Evolutionary conservation across 805 yeast species (phyloP), one percentile per base, ranked within the genome.

Genomic region (Sugiyamaella chiloensis): DNA sequence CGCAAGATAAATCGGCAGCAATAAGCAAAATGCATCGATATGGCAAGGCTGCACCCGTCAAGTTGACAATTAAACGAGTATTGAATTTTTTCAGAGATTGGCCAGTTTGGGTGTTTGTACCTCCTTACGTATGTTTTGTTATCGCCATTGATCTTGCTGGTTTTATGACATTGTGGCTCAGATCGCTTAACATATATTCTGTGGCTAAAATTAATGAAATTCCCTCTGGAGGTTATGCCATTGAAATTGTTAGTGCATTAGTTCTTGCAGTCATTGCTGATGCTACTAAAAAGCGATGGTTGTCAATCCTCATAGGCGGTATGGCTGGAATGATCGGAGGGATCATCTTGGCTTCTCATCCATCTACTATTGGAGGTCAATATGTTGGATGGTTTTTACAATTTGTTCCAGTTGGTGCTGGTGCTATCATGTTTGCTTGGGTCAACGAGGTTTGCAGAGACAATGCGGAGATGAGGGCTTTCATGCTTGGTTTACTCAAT

Each of bases 101-200:
- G 42, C 47, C 47, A 12, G n/a, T 39, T 14, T 17, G 32, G 26
- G 23, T 29, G 17, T 43, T 44, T n/a, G 29, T 37, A 14, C 21
- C 27, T 9, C 47, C 47, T 3, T 36, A 43, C 17, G 40, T 36
- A 3, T 34, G 41, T 26, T 43, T 43, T 14, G 47, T 39, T 44
- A 21, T 19, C 5, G 34, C 48, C 17, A 9, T 43, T 16, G 46
- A 26, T 20, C n/a, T 48, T 20, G 32, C 43, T 30, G 48, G 46
- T 3, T 43, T 19, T 27, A 44, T 48, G 48, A 63, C 75, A 2
- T 67, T 85, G 50, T 83, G 89, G 89, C 69, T 34, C 5, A 34
- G 20, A 12, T 34, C 37, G 3, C 37, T 34, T 6, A 19, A 12
- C 16, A 34, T 84, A 40, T 48, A 42, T 29, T 20, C 42, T 30